A percentile compares a stretch with the other conserved stretches of the same genome.
Evolutionary conservation across 257 asterid species (phyloP).

Genomic region (Solanum bulbocastanum): DNA sequence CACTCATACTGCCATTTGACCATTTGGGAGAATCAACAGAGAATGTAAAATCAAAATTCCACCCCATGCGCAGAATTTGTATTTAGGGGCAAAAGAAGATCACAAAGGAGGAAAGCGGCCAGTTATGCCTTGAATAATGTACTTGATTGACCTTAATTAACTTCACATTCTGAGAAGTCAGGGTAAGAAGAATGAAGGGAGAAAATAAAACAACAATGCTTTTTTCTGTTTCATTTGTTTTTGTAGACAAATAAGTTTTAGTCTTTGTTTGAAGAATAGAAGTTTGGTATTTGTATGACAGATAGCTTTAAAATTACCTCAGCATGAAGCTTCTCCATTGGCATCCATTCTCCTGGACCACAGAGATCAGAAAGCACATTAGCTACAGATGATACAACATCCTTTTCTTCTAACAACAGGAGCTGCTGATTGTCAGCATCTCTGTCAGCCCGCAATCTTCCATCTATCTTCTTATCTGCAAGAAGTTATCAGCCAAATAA

Average conservation of each 20-base stretch:
- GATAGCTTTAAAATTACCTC: slow-evolving; percentile 32
- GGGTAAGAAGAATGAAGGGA: neutral
- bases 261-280: neutral
- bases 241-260: neutral
- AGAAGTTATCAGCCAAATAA: slow-evolving; percentile 3
- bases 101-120: neutral
- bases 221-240: neutral
- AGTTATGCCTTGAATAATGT: neutral
- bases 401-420: slow-evolving; percentile 74
- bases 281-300: neutral
- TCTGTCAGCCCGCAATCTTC: slow-evolving; percentile 58
- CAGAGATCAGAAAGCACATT: slow-evolving; percentile 80
- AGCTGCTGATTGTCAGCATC: slow-evolving; percentile 86
- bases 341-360: slow-evolving; percentile 98
- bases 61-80: neutral
- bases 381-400: slow-evolving; percentile 91
- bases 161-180: neutral
- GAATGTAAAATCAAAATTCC: neutral
- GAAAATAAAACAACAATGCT: neutral
- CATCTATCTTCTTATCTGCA: slow-evolving; percentile 77
- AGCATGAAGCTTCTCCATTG: slow-evolving; percentile 83
- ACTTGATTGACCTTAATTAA: neutral
- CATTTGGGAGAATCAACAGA: neutral
- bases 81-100: neutral
- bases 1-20: neutral